These are phyloP conservation scores for Cercospora beticola DNA, from an alignment of 2,329 filamentous ascomycete species.

Conservation along the genomic window DNA sequence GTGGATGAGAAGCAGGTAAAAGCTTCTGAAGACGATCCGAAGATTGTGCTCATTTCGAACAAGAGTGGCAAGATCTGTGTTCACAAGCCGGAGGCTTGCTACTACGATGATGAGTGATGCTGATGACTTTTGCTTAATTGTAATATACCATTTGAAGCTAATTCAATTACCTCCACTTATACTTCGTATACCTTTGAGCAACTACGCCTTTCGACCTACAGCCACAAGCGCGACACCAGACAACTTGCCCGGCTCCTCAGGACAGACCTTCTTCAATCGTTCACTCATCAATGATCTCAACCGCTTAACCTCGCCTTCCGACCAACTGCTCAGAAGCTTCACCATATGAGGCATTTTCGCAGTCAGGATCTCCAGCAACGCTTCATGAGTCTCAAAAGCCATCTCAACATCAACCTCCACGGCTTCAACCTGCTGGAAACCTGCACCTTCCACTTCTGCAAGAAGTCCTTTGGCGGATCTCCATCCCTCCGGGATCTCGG, in stretches of 20 bases:
- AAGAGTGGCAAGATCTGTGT: conserved; percentile 45
- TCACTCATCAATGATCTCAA: conserved; percentile 23
- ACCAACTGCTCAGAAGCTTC: conserved; percentile 27
- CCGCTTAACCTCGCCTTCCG: conserved; percentile 26
- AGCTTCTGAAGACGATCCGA: conserved; percentile 45
- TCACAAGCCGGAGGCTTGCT: conserved; percentile 47
- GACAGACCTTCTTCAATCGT: conserved; percentile 24
- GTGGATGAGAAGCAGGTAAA: conserved; percentile 46
- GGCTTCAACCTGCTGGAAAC: conserved; percentile 31
- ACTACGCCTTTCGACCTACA: conserved; percentile 27
- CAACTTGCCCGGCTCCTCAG: conserved; percentile 30
- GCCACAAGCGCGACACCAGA: conserved; percentile 32
- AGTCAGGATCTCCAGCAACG: conserved; percentile 23
- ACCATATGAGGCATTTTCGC: conserved; percentile 31
- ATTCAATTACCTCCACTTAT: too few relatives aligned
- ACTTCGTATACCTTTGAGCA: neutral
- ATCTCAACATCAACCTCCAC: conserved; percentile 30
- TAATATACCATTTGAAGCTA: neutral
- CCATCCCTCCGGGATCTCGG: conserved; percentile 32
- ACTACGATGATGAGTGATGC: conserved; percentile 37
- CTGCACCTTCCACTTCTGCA: conserved; percentile 31
- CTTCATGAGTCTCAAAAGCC: conserved; percentile 21
- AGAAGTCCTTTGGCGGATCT: conserved; percentile 19
- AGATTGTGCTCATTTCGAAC: conserved; percentile 44
- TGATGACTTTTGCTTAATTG: neutral